These are phyloP conservation scores for Fusarium albosuccineum DNA, from an alignment of 2,329 filamentous ascomycete genomes.

Conservation along the genomic window DNA sequence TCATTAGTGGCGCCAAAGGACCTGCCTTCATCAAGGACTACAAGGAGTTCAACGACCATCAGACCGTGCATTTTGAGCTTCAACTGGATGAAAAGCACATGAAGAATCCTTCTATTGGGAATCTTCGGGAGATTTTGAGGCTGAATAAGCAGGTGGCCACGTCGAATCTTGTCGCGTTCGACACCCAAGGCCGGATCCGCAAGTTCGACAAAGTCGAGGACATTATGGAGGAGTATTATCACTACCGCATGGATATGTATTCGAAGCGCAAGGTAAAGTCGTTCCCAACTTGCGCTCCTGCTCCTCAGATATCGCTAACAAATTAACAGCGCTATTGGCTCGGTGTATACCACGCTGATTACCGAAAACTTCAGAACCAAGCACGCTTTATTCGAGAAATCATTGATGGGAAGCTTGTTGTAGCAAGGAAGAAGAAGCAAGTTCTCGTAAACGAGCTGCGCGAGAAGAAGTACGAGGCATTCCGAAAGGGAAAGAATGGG, in stretches of 20 bases:
- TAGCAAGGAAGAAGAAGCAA: conserved; percentile 93
- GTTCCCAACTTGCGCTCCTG: conserved; percentile 8
- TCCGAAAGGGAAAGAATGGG: conserved; percentile 80
- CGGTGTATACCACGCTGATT: conserved; percentile 69
- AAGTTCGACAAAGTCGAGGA: conserved; percentile 94
- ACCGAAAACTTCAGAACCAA: conserved; percentile 88
- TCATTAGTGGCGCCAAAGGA: conserved; percentile 90
- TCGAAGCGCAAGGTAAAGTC: conserved; percentile 76
- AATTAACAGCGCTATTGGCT: conserved; percentile 68
- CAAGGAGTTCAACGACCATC: conserved; percentile 98
- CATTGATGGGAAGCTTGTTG: conserved; percentile 89
- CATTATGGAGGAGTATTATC: conserved; percentile 94
- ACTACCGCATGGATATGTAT: conserved; percentile 85
- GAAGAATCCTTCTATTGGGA: conserved; percentile 78
- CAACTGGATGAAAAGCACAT: conserved; percentile 91
- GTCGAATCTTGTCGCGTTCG: conserved; percentile 94
- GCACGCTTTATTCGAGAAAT: conserved; percentile 96
- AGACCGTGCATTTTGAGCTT: conserved; percentile 93
- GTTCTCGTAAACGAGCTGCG: conserved; percentile 87
- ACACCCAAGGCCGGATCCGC: conserved; percentile 87
- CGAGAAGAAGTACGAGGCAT: conserved; percentile 85
- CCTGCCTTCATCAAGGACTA: conserved; percentile 98
- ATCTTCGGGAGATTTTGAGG: conserved; percentile 93
- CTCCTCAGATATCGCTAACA: conserved; percentile 42
- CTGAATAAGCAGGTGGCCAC: conserved; percentile 87